Evolutionary conservation across 202 grass and related monocot species (phyloP), one percentile per base, ranked within the genome.

Genomic region (Setaria italica): DNA sequence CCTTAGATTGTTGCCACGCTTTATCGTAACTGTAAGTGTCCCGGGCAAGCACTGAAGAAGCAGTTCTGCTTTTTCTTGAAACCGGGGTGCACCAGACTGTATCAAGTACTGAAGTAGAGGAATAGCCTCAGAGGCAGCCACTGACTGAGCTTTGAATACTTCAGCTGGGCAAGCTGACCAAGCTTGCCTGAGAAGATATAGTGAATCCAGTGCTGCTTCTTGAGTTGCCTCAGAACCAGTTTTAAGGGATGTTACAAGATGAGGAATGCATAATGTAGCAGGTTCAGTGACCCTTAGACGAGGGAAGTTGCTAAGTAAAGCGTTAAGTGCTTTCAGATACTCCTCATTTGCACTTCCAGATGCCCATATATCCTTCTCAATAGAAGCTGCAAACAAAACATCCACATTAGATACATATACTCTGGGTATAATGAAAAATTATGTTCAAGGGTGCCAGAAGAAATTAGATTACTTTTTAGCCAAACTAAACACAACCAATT

Each of bases 351-450:
- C 94, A 84, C 97, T 99, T 69, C 97, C 94, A 41, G 89, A 86
- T 62, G 94, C 88, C 97, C 97, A 99, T 91, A 99, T 97, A 91
- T 99, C 97, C 77, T 99, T 99, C 80, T 99, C 97, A 59, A 99
- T 97, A 20, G 97, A 95, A 90, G 97, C 97, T 99, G 92, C 81
- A 82, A 47, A n/a, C 11, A 60, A 80, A 86, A 59, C 48, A 71
- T 33, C 37, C 59, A 62, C 42, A 55, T 84, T 53, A 84, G 83
- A 80, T 15, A 73, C 25, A 25, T 74, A 56, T 59, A 77, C 33
- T 13, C 39, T 63, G 29, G 2, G 11, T 77, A 77, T 35, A 14
- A 60, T 30, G 1, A 77, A 68, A 84, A 57, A 9, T 32, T 8
- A 78, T 19, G 62, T 67, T 83, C 59, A 59, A 84, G 29, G 47